These are phyloP conservation scores for Picea sitchensis DNA, from an alignment of 75 land plant species.

Conservation along the genomic window DNA sequence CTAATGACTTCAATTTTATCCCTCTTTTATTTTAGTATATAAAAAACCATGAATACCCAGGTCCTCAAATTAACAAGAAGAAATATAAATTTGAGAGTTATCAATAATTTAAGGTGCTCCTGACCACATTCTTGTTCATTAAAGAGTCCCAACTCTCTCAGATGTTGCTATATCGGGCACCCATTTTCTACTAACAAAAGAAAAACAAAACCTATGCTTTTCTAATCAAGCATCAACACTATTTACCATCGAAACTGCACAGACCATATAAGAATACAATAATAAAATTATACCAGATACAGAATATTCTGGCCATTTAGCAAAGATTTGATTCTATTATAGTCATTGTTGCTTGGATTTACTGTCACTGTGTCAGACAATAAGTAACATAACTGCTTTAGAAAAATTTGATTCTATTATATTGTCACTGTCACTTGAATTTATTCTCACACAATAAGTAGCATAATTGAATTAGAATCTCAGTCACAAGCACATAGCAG, in stretches of 20 bases:
- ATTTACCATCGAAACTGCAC: neutral
- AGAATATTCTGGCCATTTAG: neutral
- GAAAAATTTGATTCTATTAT: neutral
- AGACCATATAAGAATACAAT: too few species aligned
- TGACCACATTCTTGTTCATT: neutral
- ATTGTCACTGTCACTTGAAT: neutral
- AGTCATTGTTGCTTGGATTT: neutral
- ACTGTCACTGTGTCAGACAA: neutral
- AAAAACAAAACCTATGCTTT: too few species aligned
- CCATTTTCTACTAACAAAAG: too few species aligned
- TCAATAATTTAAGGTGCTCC: neutral
- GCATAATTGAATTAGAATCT: neutral
- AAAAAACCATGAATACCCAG: neutral
- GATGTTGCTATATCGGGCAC: neutral
- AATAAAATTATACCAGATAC: too few species aligned
- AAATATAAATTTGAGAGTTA: neutral
- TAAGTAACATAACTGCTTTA: neutral
- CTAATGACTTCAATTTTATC: neutral
- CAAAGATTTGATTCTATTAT: neutral
- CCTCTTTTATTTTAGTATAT: neutral
- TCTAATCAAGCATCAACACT: neutral
- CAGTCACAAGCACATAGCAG: neutral
- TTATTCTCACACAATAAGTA: neutral
- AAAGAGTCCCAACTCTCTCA: neutral
- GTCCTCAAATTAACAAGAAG: neutral